Percentiles rank a stretch among this genome's conserved stretches.
These are phyloP conservation scores for Vararia minispora DNA, from an alignment of 768 basidiomycete genomes.

Conservation along the genomic window DNA sequence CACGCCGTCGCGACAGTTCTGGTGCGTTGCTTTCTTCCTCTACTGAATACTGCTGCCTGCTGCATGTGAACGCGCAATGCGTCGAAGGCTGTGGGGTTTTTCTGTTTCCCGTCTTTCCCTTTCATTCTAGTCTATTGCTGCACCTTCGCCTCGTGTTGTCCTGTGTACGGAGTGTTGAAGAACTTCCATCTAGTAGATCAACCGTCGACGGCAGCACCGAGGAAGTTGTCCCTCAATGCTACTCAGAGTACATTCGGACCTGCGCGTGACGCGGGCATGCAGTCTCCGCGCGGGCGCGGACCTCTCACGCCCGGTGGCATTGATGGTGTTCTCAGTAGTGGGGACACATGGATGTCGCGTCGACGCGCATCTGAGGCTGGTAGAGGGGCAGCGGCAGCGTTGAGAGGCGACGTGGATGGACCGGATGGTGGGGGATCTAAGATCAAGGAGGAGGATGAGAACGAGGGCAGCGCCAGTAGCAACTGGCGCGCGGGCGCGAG, in stretches of 20 bases:
- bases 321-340: conserved; percentile 58
- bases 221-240: conserved; percentile 61
- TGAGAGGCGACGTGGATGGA: conserved; percentile 26
- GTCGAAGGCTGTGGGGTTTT: too few species aligned
- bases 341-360: conserved; percentile 60
- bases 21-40: conserved; percentile 30
- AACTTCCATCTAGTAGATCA: conserved; percentile 35
- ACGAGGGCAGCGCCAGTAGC: too few species aligned
- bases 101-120: too few species aligned
- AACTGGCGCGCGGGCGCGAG: too few species aligned
- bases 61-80: too few species aligned
- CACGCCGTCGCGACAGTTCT: conserved; percentile 58
- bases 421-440: conserved; percentile 32
- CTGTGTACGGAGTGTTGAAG: conserved; percentile 2
- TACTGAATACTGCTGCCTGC: too few species aligned
- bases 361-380: conserved; percentile 49
- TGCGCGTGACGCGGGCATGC: conserved; percentile 46
- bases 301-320: conserved; percentile 50
- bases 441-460: conserved; percentile 53
- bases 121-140: too few species aligned
- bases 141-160: too few species aligned
- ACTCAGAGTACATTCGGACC: conserved; percentile 42
- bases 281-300: conserved; percentile 57
- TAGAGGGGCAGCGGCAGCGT: conserved; percentile 33
- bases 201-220: conserved; percentile 38